Evolutionary conservation across 176 grass and related monocot genomes (phyloP), one percentile per base, ranked within the genome.

Genomic region (Carex parvula): DNA sequence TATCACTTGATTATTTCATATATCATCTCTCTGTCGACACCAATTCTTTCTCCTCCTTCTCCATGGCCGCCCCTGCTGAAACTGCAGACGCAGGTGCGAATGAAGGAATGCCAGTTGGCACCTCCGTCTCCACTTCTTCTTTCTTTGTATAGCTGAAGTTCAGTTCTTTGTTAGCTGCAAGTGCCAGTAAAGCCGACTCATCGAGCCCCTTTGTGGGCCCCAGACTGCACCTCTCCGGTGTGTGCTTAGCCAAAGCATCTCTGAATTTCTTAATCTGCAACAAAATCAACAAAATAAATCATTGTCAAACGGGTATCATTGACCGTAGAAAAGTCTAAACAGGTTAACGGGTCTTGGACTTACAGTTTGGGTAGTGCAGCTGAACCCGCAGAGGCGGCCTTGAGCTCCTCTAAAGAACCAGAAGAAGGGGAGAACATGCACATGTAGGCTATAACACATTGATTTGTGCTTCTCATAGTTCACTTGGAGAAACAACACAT

Each of bases 241-340:
- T 90, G 85, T 99, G 96, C 87, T 99, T 99, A 26, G 93, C 91
- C 86, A 99, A 92, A 2, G 91, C 90, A 79, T 99, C 93, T 69
- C 64, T 95, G 50, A 99, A 99, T 80, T 95, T 99, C 84, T 99
- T 95, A 64, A 99, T 99, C 96, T 99, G 91, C 86, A 92, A 2
- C 85, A 30, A 76, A 67, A 54, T 48, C 52, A 12, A 67, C 54
- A 74, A 67, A 46, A n/a, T n/a, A n/a, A n/a, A 56, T 44, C 15
- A 18, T 37, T 61, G 7, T 33, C 65, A 18, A 68, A 62, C 5
- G 13, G 18, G 55, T n/a, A n/a, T 42, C 0, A 33, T 13, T n/a
- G 77, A 68, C 48, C 67, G 16, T 13, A 33, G 10, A 17, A 5
- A 32, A 67, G 17, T 67, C 16, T 68, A 73, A 82, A 21, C 16